These are phyloP conservation scores for Fusarium nodosum DNA, from an alignment of 2,329 filamentous ascomycete genomes.

Conservation along the genomic window DNA sequence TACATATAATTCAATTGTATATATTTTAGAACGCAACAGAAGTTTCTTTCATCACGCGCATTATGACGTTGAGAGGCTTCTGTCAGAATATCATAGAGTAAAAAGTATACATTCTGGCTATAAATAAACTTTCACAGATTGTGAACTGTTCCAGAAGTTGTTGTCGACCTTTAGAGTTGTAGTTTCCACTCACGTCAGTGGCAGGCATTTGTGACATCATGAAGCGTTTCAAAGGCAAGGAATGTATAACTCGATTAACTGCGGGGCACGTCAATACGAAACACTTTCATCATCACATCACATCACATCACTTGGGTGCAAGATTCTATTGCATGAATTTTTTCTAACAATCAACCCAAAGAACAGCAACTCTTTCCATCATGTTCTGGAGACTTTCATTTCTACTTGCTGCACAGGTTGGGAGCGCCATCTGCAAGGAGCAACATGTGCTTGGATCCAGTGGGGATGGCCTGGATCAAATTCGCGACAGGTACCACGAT, in stretches of 20 bases:
- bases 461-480: neutral
- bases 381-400: conserved; percentile 6
- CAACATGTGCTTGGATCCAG: conserved; percentile 2
- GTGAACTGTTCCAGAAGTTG: too few relatives aligned
- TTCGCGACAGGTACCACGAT: conserved; percentile 22
- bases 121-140: too few relatives aligned
- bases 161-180: neutral
- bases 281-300: too few relatives aligned
- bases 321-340: fast-evolving
- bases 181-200: conserved; percentile 27
- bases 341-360: fast-evolving
- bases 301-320: neutral
- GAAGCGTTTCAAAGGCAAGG: neutral
- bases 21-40: neutral
- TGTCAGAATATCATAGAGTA: too few relatives aligned
- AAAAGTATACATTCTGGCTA: too few relatives aligned
- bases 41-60: too few relatives aligned
- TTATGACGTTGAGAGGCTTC: too few relatives aligned
- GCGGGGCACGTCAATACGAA: conserved; percentile 19
- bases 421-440: neutral
- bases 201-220: conserved; percentile 32
- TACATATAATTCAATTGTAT: neutral
- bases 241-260: neutral
- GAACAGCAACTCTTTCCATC: neutral
- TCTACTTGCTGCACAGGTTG: neutral